phyloP scores from a whole-genome alignment of 2,329 filamentous ascomycete species.

The Cercospora sojina region DNA sequence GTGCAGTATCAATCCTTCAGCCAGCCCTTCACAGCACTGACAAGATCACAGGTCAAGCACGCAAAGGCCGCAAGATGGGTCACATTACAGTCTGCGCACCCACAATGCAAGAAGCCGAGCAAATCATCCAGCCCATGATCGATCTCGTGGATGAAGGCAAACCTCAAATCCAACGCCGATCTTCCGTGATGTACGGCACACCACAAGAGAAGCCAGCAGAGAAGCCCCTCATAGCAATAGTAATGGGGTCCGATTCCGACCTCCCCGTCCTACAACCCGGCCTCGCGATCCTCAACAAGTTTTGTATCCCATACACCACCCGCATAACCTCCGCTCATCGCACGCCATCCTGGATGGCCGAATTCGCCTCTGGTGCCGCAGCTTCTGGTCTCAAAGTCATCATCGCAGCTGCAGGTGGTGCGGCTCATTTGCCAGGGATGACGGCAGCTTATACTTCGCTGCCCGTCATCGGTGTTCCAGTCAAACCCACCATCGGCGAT shows the following conservation, averaged over 20 bases:
- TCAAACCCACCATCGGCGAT: constrained; percentile 52
- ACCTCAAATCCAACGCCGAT: constrained; percentile 39
- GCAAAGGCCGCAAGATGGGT: constrained; percentile 89
- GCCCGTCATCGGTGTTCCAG: constrained; percentile 53
- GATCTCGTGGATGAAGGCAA: constrained; percentile 58
- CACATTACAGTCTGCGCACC: constrained; percentile 80
- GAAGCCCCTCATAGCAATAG: constrained; percentile 67
- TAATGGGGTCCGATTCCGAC: constrained; percentile 82
- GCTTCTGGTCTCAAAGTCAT: constrained; percentile 44
- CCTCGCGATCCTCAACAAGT: constrained; percentile 65
- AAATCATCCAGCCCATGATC: constrained; percentile 68
- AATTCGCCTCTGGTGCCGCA: constrained; percentile 45
- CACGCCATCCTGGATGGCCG: constrained; percentile 50
- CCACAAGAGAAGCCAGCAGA: constrained; percentile 18
- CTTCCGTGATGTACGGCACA: not conserved
- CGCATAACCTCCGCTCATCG: constrained; percentile 73
- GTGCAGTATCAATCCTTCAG: not conserved
- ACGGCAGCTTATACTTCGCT: constrained; percentile 51
- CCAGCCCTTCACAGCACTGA: not conserved
- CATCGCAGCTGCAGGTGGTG: constrained; percentile 52
- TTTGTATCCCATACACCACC: constrained; percentile 69
- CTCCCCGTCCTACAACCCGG: constrained; percentile 65
- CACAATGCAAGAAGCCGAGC: constrained; percentile 66
- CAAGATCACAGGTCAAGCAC: constrained; percentile 54
- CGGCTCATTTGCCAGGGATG: constrained; percentile 55